Evolutionary conservation across 331 rosid genomes (phyloP).

Genomic region (Cydonia oblonga): DNA sequence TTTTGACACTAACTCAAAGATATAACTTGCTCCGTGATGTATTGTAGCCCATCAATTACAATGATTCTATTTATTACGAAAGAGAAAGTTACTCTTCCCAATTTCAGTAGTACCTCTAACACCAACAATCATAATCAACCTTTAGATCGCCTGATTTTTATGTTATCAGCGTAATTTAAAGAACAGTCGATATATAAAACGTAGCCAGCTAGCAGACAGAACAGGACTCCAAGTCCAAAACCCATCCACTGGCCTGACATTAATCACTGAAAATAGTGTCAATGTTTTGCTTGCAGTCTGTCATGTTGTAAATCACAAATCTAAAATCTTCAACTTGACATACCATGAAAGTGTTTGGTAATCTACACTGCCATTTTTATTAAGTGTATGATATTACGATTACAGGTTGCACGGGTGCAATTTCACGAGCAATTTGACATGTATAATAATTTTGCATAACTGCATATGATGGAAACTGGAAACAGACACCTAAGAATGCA

Average conservation of each 20-base stretch:
- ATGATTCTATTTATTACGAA: neutral
- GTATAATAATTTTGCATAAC: neutral
- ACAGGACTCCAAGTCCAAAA: neutral
- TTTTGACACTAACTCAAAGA: slow-evolving; percentile 4
- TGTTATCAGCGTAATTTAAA: neutral
- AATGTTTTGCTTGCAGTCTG: neutral
- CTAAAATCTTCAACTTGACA: neutral
- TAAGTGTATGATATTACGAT: neutral
- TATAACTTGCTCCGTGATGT: neutral
- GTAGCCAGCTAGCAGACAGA: neutral
- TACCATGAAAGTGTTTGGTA: neutral
- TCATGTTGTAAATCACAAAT: neutral
- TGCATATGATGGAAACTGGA: neutral
- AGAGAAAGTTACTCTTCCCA: neutral
- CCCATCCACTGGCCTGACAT: neutral
- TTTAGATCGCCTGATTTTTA: neutral
- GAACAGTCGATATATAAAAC: neutral
- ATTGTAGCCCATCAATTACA: neutral
- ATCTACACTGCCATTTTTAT: neutral
- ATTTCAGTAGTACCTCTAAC: slow-evolving; percentile 7
- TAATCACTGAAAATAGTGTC: neutral
- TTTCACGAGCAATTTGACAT: neutral
- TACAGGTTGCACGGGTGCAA: neutral
- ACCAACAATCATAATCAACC: slow-evolving; percentile 8
- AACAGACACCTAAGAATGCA: neutral